Conservation (phyloP, 441 rosid genomes). For the Pelargonium fulgidum region DNA sequence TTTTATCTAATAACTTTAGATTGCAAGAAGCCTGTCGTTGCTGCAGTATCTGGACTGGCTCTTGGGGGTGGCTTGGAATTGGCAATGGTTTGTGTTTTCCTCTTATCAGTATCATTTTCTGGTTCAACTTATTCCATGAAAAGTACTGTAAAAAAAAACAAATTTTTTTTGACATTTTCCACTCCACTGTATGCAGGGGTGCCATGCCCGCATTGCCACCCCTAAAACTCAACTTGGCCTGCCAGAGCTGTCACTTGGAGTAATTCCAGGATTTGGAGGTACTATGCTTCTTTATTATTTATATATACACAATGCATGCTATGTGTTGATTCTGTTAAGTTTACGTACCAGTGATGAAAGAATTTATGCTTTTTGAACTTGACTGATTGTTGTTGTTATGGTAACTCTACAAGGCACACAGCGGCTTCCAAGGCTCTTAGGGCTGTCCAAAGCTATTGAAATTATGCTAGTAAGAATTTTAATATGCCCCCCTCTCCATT, state of each 20-base stretch:
- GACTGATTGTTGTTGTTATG: constrained; percentile 18
- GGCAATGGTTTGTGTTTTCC: constrained; percentile 56
- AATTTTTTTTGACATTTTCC: neutral
- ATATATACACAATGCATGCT: neutral
- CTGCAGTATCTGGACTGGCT: constrained; percentile 93
- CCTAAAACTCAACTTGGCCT: constrained; percentile 79
- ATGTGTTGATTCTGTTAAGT: constrained; percentile 6
- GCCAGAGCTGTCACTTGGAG: constrained; percentile 87
- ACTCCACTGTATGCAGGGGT: constrained; percentile 40
- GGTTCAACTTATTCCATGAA: neutral
- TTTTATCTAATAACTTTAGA: constrained; percentile 30
- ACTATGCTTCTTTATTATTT: constrained; percentile 14
- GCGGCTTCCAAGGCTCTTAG: constrained; percentile 91
- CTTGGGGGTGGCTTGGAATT: constrained; percentile 97
- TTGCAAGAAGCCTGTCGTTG: constrained; percentile 87
- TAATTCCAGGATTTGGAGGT: constrained; percentile 97
- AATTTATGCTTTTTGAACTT: constrained; percentile 8
- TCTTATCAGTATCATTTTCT: neutral
- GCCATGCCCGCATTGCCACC: constrained; percentile 82
- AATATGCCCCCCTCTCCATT: constrained; percentile 4
- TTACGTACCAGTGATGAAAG: constrained; percentile 4
- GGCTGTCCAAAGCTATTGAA: constrained; percentile 75
- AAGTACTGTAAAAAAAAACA: neutral
- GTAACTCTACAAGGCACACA: constrained; percentile 65
- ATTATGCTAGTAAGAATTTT: constrained; percentile 66